A percentile compares a stretch with the other conserved stretches of the same genome.
These are phyloP conservation scores for Cyberlindnera amylophila DNA, from an alignment of 805 yeast genomes.

Conservation along the genomic window DNA sequence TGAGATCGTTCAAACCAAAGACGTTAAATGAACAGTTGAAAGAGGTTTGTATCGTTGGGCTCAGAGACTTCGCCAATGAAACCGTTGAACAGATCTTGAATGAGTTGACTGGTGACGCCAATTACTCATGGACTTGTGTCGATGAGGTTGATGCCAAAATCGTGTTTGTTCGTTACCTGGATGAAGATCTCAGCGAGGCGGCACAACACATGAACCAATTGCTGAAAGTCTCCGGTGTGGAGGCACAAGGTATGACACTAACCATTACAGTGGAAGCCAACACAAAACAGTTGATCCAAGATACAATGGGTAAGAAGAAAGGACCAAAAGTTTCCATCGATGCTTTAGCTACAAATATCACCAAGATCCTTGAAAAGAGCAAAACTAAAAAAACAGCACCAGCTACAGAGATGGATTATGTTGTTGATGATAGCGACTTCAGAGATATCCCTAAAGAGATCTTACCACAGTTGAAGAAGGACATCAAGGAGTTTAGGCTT, in stretches of 20 bases:
- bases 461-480: conserved; percentile 48
- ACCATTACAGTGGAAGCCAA: conserved; percentile 9
- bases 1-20: conserved; percentile 31
- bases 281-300: conserved; percentile 12
- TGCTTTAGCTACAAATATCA: neutral
- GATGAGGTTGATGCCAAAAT: conserved; percentile 33
- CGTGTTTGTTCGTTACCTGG: conserved; percentile 33
- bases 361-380: conserved; percentile 3
- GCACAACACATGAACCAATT: conserved; percentile 1
- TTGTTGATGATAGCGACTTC: conserved; percentile 54
- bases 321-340: neutral
- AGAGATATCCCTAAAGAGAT: conserved; percentile 53
- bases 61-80: conserved; percentile 31
- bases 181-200: neutral
- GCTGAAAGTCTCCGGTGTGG: conserved; percentile 1
- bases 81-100: conserved; percentile 34
- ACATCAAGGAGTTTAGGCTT: conserved; percentile 53
- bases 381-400: conserved; percentile 3
- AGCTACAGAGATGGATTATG: conserved; percentile 32
- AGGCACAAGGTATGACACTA: conserved; percentile 4
- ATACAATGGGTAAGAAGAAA: conserved; percentile 8
- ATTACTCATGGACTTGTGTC: conserved; percentile 35
- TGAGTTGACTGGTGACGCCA: conserved; percentile 12
- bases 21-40: conserved; percentile 28
- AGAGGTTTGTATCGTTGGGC: conserved; percentile 34